These are phyloP conservation scores for Suhomyces wounanorum DNA, from an alignment of 1,139 yeast species.

Conservation along the genomic window DNA sequence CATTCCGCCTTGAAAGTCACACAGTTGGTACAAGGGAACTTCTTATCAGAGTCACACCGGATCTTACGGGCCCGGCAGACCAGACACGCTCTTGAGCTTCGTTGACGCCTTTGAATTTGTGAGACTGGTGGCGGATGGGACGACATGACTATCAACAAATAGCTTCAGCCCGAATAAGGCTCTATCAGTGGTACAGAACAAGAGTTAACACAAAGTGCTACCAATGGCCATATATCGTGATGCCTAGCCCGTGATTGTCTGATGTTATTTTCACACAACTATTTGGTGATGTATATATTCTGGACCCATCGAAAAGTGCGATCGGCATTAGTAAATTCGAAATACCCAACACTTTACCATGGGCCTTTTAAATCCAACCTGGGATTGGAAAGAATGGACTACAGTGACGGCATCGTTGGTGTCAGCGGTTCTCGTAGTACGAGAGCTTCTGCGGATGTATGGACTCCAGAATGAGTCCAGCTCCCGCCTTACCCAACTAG, in stretches of 20 bases:
- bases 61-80: conserved; percentile 67
- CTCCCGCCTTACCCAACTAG: conserved; percentile 15
- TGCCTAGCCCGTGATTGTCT: not conserved
- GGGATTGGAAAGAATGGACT: conserved; percentile 11
- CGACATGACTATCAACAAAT: not conserved
- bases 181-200: not conserved
- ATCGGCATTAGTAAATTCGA: not conserved
- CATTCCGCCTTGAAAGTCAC: conserved; percentile 27
- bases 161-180: not conserved
- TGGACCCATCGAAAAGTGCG: conserved; percentile 1
- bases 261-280: not conserved
- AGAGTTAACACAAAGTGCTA: not conserved
- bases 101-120: conserved; percentile 21
- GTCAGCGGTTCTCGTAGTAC: conserved; percentile 11
- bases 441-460: conserved; percentile 9
- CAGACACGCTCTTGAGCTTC: conserved; percentile 41
- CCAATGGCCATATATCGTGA: not conserved
- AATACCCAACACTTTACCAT: not conserved
- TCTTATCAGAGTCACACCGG: conserved; percentile 49
- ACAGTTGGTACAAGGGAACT: conserved; percentile 28
- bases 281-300: not conserved
- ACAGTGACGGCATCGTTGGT: conserved; percentile 14
- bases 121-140: not conserved
- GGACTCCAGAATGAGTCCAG: not conserved
- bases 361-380: not conserved